Evolutionary conservation across 345 rosid genomes (phyloP), one percentile per base, ranked within the genome.

Genomic region (Salix arbutifolia): DNA sequence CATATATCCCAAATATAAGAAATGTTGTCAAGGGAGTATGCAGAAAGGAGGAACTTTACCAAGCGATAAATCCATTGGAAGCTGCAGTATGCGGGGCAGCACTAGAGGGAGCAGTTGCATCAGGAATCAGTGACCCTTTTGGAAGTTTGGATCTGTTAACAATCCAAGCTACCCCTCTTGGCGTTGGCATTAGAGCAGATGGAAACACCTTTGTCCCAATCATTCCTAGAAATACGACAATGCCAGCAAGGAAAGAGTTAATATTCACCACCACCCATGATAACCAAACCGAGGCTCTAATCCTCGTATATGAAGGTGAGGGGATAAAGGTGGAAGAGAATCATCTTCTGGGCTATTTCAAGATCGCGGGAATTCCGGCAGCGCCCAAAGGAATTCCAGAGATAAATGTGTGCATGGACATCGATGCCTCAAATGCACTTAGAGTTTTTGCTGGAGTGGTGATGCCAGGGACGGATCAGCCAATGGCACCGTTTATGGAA

Each of bases 331-430:
- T 84, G 25, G 97, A 85, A 77, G 88, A 84, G 84, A 93, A 89
- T 78, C 93, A 93, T 79, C 85, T 93, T 74, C 88, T 95, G 23
- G 97, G 99, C 5, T 93, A 89, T 70, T 95, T 93, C 89, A 93
- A 95, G 88, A 76, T 95, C 9, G 50, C 76, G 10, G 97, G 93
- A 21, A 93, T 95, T 52, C 97, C 97, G 2, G 82, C 83, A 1
- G 82, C 92, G 5, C 87, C 88, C 0, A 89, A 90, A 79, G 97
- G 97, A 74, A 88, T 88, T 74, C 93, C 97, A 0, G 94, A 93
- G 91, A 89, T 95, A 73, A 89, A 82, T 21, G 89, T 95, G n/a
- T 91, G 97, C 76, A 88, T 93, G 94, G 97, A 95, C 81, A 90
- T 95, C 0, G 93, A 95, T 86, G 92, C 97, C 0, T 89, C 89